Evolutionary conservation across 2,329 filamentous ascomycete species (phyloP).

Genomic region (Sclerotiophoma versabilis): DNA sequence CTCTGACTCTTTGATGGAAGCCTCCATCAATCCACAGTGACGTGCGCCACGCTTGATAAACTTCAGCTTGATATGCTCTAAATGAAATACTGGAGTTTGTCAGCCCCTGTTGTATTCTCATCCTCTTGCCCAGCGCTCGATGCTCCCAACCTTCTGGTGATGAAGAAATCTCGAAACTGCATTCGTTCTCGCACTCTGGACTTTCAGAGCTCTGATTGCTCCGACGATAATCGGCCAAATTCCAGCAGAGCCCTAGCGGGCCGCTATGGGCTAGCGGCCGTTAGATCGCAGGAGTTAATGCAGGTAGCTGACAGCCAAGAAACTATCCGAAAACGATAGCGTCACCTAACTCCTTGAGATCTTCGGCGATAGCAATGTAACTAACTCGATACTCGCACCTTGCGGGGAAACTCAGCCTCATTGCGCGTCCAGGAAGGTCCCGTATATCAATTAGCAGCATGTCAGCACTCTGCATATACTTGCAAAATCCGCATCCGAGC

Average conservation of each 20-base stretch:
- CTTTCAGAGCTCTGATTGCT: conserved; percentile 1
- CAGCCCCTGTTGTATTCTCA: no score
- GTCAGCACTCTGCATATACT: conserved; percentile 12
- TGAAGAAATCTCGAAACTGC: background rate
- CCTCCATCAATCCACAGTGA: background rate
- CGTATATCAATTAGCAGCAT: background rate
- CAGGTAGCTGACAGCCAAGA: conserved; percentile 13
- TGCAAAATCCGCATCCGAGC: conserved; percentile 2
- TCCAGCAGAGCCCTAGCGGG: background rate
- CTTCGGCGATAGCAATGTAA: conserved; percentile 1
- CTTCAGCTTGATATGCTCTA: background rate
- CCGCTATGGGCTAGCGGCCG: background rate
- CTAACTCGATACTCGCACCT: background rate
- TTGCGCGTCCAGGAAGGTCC: background rate
- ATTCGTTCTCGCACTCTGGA: conserved; percentile 2
- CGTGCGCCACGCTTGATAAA: background rate
- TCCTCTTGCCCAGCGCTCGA: no score
- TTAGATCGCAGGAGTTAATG: conserved; percentile 9
- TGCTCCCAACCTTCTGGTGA: no score
- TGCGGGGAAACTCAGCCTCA: conserved; percentile 1
- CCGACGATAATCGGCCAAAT: background rate
- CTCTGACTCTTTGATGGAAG: no score
- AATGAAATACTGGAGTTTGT: no score
- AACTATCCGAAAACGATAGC: background rate
- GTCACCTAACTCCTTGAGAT: background rate